Percentiles rank a stretch among this genome's conserved stretches.
Conservation (phyloP, 352 stramenopile genomes). For the Pythium pyrilobum region DNA sequence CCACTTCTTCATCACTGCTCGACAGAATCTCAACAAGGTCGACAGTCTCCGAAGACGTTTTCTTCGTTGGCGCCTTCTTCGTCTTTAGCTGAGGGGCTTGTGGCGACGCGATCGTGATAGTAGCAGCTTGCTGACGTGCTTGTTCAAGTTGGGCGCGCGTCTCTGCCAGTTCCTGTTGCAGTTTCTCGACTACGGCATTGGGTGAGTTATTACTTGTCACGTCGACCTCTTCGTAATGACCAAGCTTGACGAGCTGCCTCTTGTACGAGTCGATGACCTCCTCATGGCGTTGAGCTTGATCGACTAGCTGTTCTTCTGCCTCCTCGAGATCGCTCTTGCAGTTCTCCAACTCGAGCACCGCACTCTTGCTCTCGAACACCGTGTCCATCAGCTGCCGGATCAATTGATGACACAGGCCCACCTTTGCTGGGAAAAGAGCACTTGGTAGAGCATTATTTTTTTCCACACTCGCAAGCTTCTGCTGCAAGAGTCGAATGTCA, state of each 20-base stretch:
- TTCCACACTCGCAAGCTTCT: conserved; percentile 51
- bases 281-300: conserved; percentile 22
- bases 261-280: conserved; percentile 20
- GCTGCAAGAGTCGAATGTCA: conserved; percentile 56
- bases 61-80: conserved; percentile 39
- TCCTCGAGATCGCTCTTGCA: conserved; percentile 26
- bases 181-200: background rate
- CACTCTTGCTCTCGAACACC: conserved; percentile 31
- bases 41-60: conserved; percentile 28
- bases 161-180: conserved; percentile 20
- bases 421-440: conserved; percentile 35
- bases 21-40: conserved; percentile 43
- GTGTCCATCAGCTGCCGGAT: conserved; percentile 47
- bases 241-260: conserved; percentile 19
- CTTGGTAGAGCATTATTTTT: conserved; percentile 34
- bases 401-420: conserved; percentile 41
- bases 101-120: background rate
- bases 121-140: background rate
- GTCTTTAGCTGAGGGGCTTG: background rate
- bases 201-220: background rate
- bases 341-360: conserved; percentile 31
- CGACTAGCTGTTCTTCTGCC: conserved; percentile 26
- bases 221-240: conserved; percentile 5
- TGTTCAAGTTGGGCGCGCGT: conserved; percentile 17
- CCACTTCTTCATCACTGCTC: conserved; percentile 55